Conservation (phyloP, 2,329 filamentous ascomycete species). For the Trichoderma lentiforme region DNA sequence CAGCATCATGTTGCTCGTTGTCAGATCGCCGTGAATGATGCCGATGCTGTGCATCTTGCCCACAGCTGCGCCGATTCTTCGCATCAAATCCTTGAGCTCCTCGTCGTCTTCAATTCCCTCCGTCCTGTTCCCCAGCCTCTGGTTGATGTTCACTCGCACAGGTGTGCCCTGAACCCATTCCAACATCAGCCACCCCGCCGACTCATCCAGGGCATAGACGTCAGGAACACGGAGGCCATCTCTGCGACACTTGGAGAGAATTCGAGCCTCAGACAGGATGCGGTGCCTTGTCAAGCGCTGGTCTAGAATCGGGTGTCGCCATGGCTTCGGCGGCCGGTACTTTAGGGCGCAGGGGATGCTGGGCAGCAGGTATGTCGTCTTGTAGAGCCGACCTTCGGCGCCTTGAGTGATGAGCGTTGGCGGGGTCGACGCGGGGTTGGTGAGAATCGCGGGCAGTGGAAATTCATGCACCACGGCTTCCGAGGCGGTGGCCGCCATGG, state of each 20-base stretch:
- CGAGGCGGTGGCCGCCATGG: conserved; percentile 3
- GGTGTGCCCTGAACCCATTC: conserved; percentile 79
- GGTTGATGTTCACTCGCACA: conserved; percentile 66
- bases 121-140: conserved; percentile 56
- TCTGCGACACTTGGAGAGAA: conserved; percentile 72
- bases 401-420: conserved; percentile 82
- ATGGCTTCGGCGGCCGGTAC: conserved; percentile 85
- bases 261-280: conserved; percentile 83
- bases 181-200: conserved; percentile 70
- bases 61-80: conserved; percentile 66
- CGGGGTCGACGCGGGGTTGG: conserved; percentile 54
- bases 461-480: conserved; percentile 29
- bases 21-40: conserved; percentile 91
- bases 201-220: conserved; percentile 66
- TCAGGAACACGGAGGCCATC: conserved; percentile 81
- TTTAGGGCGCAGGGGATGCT: conserved; percentile 75
- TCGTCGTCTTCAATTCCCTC: conserved; percentile 41
- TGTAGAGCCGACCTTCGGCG: conserved; percentile 92
- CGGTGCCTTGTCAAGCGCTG: conserved; percentile 80
- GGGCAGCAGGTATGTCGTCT: conserved; percentile 72
- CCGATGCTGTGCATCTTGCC: conserved; percentile 78
- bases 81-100: conserved; percentile 61
- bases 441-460: conserved; percentile 63
- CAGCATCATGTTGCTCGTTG: conserved; percentile 95
- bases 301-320: conserved; percentile 88